Evolutionary conservation across 2,329 filamentous ascomycete genomes (phyloP).

Genomic region (Exophiala bonariae): DNA sequence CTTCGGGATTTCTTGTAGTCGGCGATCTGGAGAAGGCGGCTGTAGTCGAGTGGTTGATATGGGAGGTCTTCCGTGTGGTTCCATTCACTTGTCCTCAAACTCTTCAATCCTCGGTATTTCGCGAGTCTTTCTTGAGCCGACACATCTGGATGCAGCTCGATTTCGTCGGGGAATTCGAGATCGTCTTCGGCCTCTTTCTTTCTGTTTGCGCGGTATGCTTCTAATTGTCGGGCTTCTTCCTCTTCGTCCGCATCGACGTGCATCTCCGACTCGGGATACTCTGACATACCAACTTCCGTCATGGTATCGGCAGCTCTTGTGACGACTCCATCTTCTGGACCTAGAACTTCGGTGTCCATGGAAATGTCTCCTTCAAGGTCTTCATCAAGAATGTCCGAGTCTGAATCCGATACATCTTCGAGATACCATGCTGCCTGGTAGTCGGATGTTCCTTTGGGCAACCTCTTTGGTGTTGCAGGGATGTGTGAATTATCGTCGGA

Average conservation of each 20-base stretch:
- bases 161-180: constrained; percentile 94
- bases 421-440: constrained; percentile 96
- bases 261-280: constrained; percentile 92
- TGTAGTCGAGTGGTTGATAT: constrained; percentile 88
- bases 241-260: constrained; percentile 78
- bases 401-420: constrained; percentile 76
- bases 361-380: constrained; percentile 55
- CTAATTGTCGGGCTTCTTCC: constrained; percentile 80
- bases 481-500: constrained; percentile 75
- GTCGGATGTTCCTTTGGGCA: constrained; percentile 88
- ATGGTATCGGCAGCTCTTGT: constrained; percentile 53
- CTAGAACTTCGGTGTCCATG: constrained; percentile 50
- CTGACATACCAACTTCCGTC: constrained; percentile 78
- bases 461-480: constrained; percentile 64
- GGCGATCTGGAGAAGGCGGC: constrained; percentile 78
- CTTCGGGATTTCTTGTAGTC: constrained; percentile 86
- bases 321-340: constrained; percentile 80
- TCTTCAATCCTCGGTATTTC: constrained; percentile 89
- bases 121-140: constrained; percentile 81
- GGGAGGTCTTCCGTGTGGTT: constrained; percentile 82
- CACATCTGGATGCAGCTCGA: constrained; percentile 87
- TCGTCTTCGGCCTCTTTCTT: constrained; percentile 84
- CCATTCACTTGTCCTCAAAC: constrained; percentile 82
- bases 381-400: constrained; percentile 78
- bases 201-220: constrained; percentile 75